phyloP scores from a whole-genome alignment of 306 rosid genomes.

The Sechiopsis laciniata region DNA sequence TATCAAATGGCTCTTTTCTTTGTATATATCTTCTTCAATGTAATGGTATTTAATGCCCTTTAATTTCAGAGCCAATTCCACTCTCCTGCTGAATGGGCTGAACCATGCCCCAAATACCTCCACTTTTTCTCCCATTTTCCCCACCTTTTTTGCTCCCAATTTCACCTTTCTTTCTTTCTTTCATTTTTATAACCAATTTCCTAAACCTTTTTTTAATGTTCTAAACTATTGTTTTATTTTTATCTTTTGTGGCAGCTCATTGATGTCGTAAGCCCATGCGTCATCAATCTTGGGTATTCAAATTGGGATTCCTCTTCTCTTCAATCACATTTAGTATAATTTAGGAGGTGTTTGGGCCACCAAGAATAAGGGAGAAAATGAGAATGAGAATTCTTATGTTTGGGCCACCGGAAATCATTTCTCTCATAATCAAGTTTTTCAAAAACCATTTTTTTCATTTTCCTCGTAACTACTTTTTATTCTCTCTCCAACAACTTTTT shows the following conservation, averaged over 20 bases:
- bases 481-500: too few relatives aligned
- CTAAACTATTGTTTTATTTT: background rate
- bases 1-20: constrained; percentile 36
- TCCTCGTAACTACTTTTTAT: too few relatives aligned
- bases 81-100: constrained; percentile 25
- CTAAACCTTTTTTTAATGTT: background rate
- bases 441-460: too few relatives aligned
- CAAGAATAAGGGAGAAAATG: too few relatives aligned
- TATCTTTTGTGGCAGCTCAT: background rate
- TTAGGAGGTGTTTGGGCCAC: too few relatives aligned
- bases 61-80: constrained; percentile 41
- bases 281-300: background rate
- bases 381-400: too few relatives aligned
- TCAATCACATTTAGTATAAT: too few relatives aligned
- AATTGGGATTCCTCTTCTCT: background rate
- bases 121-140: constrained; percentile 1
- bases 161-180: too few relatives aligned
- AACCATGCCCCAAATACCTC: constrained; percentile 10
- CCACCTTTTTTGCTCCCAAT: background rate
- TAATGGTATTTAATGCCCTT: constrained; percentile 46
- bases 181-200: too few relatives aligned
- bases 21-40: constrained; percentile 30
- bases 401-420: too few relatives aligned
- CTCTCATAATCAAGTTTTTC: too few relatives aligned
- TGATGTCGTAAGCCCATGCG: background rate